phyloP scores from a whole-genome alignment of 352 stramenopile species.

The Globisporangium alternatum region DNA sequence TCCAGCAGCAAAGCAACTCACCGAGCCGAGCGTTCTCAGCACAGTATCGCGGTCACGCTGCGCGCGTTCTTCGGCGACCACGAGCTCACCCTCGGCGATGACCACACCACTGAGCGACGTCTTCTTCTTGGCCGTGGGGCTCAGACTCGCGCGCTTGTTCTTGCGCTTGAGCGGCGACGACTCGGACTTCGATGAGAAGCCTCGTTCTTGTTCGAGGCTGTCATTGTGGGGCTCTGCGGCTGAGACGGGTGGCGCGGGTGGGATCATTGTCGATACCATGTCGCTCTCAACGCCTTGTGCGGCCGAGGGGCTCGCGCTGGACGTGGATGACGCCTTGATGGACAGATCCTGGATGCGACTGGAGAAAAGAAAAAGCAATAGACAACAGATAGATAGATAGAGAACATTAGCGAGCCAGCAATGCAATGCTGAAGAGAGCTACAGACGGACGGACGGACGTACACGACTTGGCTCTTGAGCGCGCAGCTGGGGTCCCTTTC shows the following conservation, averaged over 20 bases:
- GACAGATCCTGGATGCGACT: slow-evolving; percentile 41
- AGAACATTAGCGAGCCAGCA: background rate
- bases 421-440: background rate
- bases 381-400: background rate
- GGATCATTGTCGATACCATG: background rate
- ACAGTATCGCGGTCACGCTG: slow-evolving; percentile 12
- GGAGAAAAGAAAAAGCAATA: background rate
- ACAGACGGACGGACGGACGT: background rate
- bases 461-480: slow-evolving; percentile 9
- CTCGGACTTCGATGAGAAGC: background rate
- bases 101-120: slow-evolving; percentile 30
- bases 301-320: background rate
- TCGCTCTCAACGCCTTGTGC: background rate
- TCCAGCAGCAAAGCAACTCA: slow-evolving; percentile 15
- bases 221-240: background rate
- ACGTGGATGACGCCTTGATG: slow-evolving; percentile 13
- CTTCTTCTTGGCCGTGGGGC: slow-evolving; percentile 19
- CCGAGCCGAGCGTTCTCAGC: slow-evolving; percentile 44
- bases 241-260: background rate
- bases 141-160: slow-evolving; percentile 40
- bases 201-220: background rate
- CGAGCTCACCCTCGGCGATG: slow-evolving; percentile 45
- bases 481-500: background rate
- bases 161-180: slow-evolving; percentile 28
- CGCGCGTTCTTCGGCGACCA: slow-evolving; percentile 45